phyloP scores from a whole-genome alignment of 148 eudicot species.

The Spergularia marina region DNA sequence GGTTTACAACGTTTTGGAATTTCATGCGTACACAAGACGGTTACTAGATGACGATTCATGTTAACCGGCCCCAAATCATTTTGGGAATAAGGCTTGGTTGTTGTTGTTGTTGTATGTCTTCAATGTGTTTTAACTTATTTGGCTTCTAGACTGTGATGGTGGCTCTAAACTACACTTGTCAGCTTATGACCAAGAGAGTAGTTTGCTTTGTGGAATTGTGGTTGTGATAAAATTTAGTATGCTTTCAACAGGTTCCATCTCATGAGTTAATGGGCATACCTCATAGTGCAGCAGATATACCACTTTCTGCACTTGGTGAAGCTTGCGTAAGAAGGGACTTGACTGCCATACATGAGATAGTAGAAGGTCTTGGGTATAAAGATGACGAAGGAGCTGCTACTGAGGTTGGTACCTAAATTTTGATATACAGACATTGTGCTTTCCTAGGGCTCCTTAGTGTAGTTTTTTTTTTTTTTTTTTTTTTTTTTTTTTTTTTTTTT shows the following conservation, averaged over 20 bases:
- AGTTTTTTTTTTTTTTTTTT: too few species aligned
- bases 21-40: too few species aligned
- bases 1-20: too few species aligned
- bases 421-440: background rate
- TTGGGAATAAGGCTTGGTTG: too few species aligned
- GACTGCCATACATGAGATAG: constrained; percentile 83
- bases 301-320: constrained; percentile 81
- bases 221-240: background rate
- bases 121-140: too few species aligned
- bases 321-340: constrained; percentile 85
- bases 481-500: too few species aligned
- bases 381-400: constrained; percentile 98
- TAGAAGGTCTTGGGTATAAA: constrained; percentile 77
- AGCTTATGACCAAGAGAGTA: background rate
- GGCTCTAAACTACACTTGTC: background rate
- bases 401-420: constrained; percentile 57
- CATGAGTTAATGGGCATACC: constrained; percentile 79
- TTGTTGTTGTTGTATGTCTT: too few species aligned
- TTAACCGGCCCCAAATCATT: too few species aligned
- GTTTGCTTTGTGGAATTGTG: background rate
- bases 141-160: too few species aligned
- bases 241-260: constrained; percentile 67
- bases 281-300: constrained; percentile 50
- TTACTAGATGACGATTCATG: too few species aligned
- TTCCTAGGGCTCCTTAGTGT: background rate